These are phyloP conservation scores for Diversispora epigaea DNA, from an alignment of 192 early-diverging fungal genomes.

Conservation along the genomic window DNA sequence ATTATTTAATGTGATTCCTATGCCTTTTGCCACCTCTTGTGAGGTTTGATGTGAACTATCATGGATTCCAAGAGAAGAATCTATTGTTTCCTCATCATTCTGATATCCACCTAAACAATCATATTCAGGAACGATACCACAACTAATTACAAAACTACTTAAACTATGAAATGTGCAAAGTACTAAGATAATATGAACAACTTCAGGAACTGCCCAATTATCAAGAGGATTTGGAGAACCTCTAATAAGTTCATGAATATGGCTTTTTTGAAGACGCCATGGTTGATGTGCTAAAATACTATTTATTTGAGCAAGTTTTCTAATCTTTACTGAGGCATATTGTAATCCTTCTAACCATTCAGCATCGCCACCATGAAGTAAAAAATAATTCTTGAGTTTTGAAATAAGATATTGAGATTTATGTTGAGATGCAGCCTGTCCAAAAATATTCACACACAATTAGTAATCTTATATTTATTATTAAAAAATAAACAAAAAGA, in stretches of 20 bases:
- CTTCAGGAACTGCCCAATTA: conserved; percentile 53
- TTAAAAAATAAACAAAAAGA: background rate
- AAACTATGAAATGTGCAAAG: conserved; percentile 52
- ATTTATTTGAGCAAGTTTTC: conserved; percentile 45
- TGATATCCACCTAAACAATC: conserved; percentile 53
- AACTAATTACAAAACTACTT: conserved; percentile 53
- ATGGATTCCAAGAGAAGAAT: background rate
- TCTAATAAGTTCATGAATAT: conserved; percentile 45
- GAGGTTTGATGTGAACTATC: background rate
- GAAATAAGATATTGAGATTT: conserved; percentile 57
- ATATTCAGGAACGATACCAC: conserved; percentile 57
- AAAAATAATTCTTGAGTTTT: conserved; percentile 50
- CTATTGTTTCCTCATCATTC: conserved; percentile 20
- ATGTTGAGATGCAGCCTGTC: conserved; percentile 53
- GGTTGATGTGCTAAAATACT: conserved; percentile 55
- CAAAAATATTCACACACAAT: background rate
- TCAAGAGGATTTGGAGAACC: conserved; percentile 43
- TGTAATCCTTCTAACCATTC: conserved; percentile 51
- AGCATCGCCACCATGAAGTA: conserved; percentile 52
- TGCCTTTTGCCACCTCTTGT: no score
- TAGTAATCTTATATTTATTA: no score
- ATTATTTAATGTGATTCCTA: no score
- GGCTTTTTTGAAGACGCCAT: conserved; percentile 46
- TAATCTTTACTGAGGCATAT: conserved; percentile 49
- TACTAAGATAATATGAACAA: conserved; percentile 55